Percentiles rank a stretch among this genome's conserved stretches.
Evolutionary conservation across 176 grass and related monocot species (phyloP).

Genomic region (Avena atlantica): DNA sequence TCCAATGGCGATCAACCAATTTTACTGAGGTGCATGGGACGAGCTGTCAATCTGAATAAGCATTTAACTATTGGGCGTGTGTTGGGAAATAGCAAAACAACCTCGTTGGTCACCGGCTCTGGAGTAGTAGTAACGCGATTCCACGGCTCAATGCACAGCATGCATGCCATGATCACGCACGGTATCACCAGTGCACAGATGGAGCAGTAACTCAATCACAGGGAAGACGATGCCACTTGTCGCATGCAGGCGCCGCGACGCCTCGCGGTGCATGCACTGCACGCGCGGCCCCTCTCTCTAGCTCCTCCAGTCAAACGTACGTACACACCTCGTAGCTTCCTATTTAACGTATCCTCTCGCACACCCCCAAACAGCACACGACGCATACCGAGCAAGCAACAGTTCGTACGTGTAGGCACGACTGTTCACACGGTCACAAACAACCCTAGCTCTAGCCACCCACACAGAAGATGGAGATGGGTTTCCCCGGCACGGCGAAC

Average conservation of each 20-base stretch:
- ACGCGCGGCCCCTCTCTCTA: neutral
- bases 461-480: constrained; percentile 41
- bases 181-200: neutral
- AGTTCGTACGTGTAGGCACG: neutral
- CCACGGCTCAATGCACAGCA: constrained; percentile 31
- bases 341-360: constrained; percentile 59
- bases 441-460: constrained; percentile 33
- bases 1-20: neutral
- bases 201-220: constrained; percentile 33
- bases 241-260: neutral
- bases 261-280: constrained; percentile 35
- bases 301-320: neutral
- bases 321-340: constrained; percentile 48
- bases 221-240: constrained; percentile 39
- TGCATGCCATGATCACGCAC: constrained; percentile 21
- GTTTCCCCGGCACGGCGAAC: constrained; percentile 14
- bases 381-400: neutral
- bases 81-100: constrained; percentile 40
- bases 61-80: constrained; percentile 17
- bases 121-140: neutral
- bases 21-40: neutral
- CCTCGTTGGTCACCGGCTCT: constrained; percentile 18
- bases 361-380: constrained; percentile 39
- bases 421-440: neutral
- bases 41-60: constrained; percentile 12